Evolutionary conservation across 257 asterid genomes (phyloP), one percentile per base, ranked within the genome.

Genomic region (Mitragyna speciosa): DNA sequence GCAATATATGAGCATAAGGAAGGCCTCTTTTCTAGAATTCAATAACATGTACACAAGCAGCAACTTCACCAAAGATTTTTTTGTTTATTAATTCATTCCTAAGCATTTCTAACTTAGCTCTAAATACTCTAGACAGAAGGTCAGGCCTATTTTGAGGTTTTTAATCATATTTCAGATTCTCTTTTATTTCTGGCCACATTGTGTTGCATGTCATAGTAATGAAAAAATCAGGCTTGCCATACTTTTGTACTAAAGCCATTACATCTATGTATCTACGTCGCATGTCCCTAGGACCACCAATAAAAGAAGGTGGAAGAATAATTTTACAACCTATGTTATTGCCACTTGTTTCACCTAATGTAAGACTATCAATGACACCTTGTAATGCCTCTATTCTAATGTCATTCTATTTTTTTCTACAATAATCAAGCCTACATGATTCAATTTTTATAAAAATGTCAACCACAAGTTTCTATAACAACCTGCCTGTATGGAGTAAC

Each of bases 171-270:
- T 24, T 6, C 1, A 76, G 20, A 3, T 52, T 68, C 2, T 17
- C 28, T 9, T 0, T 22, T 43, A 41, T 20, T 9, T 81, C 78
- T 0, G 8, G 15, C 70, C 70, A 75, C 14, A 14, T 43, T 0
- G 70, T 49, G 5, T 78, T 74, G n/a, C 80, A 73, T 0, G 82
- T 75, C 63, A 78, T 78, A 3, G 73, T 82, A 5, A 79, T 5
- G n/a, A 72, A 79, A 12, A 72, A 6, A 28, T 71, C 30, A 0
- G 9, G 78, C 26, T 15, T 47, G 2, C 82, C 65, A 61, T 36
- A 72, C 5, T 12, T 9, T 22, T 79, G 45, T 1, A 79, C 82
- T 16, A 79, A 11, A 0, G 30, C 45, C 73, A 79, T 72, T 0
- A 67, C 48, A 47, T 83, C 58, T 6, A 75, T 74, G 10, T 83